Base-by-base conservation (phyloP, 1,284 basidiomycete species). In the Ustilago vetiveriae region DNA sequence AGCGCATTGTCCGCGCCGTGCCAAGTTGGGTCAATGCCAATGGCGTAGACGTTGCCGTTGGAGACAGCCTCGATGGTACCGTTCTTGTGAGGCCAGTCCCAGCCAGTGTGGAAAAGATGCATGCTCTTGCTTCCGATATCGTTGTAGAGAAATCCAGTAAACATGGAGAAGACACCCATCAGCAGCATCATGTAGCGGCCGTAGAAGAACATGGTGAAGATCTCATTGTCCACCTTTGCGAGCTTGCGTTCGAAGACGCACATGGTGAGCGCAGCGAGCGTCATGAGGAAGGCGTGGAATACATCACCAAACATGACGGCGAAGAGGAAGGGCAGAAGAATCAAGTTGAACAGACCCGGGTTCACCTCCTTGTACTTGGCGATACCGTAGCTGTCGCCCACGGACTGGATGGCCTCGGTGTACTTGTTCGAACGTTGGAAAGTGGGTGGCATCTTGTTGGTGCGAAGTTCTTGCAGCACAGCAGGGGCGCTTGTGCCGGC, bases 221-320 rank as follows among this genome's bases (percentile, higher is more conserved):
- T 96, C 88, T 96, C 94, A 72, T 88, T 92, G 33, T 95, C 85
- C 29, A 84, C 85, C 82, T 90, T 91, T 16, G 87, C 88, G 78
- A 94, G 86, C 82, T 88, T 89, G 81, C 87, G 88, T 84, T 99
- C 96, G 40, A 88, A 87, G 54, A 90, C 53, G 80, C 96, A 92
- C 92, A 98, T 94, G 63, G 87, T 88, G 7, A 89, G 69, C 2
- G 92, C 94, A 21, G 90, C 87, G 32, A 88, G 79, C 73, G 91
- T 86, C 79, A 93, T 90, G 80, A 98, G 89, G 64, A 89, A 85
- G 38, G 93, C 96, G 83, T 99, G 95, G 10, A 96, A 96, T 81
- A 98, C 91, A 83, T 99, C 95, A 80, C 95, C 96, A 82, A 99
- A 99, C 95, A 99, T 98, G 85, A 98, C 92, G 11, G 94, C 95